Evolutionary conservation across 768 basidiomycete species (phyloP), one percentile per base, ranked within the genome.

Genomic region (Hygrophoropsis aurantiaca): DNA sequence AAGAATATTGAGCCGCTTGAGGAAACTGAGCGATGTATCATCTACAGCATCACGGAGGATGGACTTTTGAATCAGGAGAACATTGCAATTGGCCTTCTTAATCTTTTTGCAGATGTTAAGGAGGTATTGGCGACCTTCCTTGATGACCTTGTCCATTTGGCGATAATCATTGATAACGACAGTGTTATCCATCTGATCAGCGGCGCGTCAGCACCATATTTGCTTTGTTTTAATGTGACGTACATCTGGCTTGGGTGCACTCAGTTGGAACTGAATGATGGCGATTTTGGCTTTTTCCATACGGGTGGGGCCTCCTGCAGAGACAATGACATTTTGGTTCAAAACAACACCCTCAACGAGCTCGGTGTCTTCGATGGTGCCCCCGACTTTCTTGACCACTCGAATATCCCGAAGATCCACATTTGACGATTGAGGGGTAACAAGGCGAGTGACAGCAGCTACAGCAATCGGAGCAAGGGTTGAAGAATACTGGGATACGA

Each of bases 141-240:
- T 98, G 71, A 99, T 87, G 49, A 98, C 94, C 68, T 97, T 97
- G 78, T 98, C 97, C 95, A 99, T 98, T 67, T 97, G 97, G 15
- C 97, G 87, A 72, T 99, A 99, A 70, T 99, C 95, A 54, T 95
- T 98, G 58, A 99, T 97, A 42, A 98, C 88, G 36, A 99, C 94
- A 4, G 95, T 97, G 74, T 99, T 98, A 70, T 99, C 97, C 95
- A 99, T 99, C 94, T 97, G 57, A 9, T 19, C 16, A 34, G 49
- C 25, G 27, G 13, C 6, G 13, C 27, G 13, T 30, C 6, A 30
- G 27, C 27, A 30, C 5, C 27, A 30, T 30, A 13, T 13, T 13
- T 13, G 13, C 27, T 13, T 53, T n/a, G 51, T 62, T 40, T 27
- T 25, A 15, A 24, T 5, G 20, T 34, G 8, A 69, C 89, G 51